Evolutionary conservation across 148 eudicot species (phyloP).

Genomic region (Drosera capensis): DNA sequence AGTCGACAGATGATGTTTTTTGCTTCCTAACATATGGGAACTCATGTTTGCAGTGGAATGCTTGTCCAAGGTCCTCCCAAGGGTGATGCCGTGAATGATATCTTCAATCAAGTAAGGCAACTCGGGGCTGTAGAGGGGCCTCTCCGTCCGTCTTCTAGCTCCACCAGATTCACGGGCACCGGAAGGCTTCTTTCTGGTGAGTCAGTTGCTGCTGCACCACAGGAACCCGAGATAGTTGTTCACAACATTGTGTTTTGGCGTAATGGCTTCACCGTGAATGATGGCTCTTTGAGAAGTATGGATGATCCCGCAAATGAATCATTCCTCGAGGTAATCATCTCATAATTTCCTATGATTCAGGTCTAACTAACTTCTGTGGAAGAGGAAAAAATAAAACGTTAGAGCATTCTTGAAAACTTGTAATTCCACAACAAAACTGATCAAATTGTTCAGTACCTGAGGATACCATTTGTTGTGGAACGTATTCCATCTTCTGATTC

Average conservation of each 20-base stretch:
- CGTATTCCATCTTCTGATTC: no score
- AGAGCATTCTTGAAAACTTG: no score
- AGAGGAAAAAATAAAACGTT: no score
- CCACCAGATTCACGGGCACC: constrained; percentile 56
- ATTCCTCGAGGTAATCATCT: constrained; percentile 45
- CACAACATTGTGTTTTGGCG: constrained; percentile 58
- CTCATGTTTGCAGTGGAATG: constrained; percentile 43
- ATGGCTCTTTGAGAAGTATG: constrained; percentile 62
- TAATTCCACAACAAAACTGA: no score
- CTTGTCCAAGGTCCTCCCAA: constrained; percentile 57
- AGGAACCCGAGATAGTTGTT: constrained; percentile 26
- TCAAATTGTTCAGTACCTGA: no score
- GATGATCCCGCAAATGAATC: constrained; percentile 62
- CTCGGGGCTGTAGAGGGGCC: constrained; percentile 34
- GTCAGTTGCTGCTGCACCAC: constrained; percentile 22
- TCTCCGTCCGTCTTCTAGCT: constrained; percentile 41
- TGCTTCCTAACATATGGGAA: background rate
- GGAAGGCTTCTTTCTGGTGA: constrained; percentile 70
- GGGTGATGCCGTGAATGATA: constrained; percentile 32
- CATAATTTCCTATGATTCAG: background rate
- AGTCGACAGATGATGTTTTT: no score
- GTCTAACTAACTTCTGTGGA: no score
- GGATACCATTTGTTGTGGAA: no score
- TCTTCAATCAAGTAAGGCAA: constrained; percentile 52
- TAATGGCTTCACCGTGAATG: constrained; percentile 59